Evolutionary conservation across 345 rosid genomes (phyloP), one percentile per base, ranked within the genome.

Genomic region (Citrus medica): DNA sequence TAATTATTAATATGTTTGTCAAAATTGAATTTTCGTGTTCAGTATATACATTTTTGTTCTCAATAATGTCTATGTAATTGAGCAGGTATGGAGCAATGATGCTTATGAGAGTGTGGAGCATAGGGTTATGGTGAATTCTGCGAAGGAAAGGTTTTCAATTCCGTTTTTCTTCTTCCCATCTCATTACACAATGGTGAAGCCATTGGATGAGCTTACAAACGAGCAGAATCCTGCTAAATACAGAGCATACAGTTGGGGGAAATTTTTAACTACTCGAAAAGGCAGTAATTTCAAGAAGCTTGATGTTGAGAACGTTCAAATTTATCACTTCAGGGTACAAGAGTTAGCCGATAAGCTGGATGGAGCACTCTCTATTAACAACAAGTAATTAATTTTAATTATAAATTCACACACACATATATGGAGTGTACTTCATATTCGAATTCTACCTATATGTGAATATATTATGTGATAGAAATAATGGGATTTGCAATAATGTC

Each of bases 81-180:
- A 59, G 72, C 56, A 87, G 92, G 90, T 84, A 16, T 88, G 88
- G 89, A 88, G 87, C 73, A 88, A 88, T 61, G 92, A 89, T 10
- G 66, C 75, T 9, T 89, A 87, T 28, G 78, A 75, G 55, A 88
- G 91, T 64, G 92, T 81, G 66, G 92, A 89, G 78, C 90, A 87
- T 58, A 84, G 87, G 59, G 90, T 79, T 8, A 74, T 78, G 76
- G 89, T 85, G 83, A 87, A 87, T 75, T 65, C 82, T 16, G 80
- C 83, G 53, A 81, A 63, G 76, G 89, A 87, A 82, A 87, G 92
- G 53, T 84, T 84, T 80, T 84, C 92, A 1, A 61, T 85, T 55
- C 88, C 90, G 0, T 85, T 58, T 33, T 87, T 87, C 87, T 80
- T 89, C 73, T 40, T 7, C 76, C 89, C 89, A 1, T 61, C 89